Conservation (phyloP, 2,329 filamentous ascomycete species). For the Bipolaris gigantea region DNA sequence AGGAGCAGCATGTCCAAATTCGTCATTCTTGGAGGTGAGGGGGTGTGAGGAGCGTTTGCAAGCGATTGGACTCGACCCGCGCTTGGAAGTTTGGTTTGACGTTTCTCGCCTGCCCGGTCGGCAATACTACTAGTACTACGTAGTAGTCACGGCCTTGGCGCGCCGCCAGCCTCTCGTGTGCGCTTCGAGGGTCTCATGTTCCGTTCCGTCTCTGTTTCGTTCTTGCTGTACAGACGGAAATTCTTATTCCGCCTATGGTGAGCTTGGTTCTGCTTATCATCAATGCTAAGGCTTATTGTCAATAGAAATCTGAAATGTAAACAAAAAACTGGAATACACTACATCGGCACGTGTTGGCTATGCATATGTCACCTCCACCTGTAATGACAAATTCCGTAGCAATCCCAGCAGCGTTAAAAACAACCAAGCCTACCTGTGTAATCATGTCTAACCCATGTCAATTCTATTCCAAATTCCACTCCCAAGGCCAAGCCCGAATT, state of each 20-base stretch:
- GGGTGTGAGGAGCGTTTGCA: constrained; percentile 9
- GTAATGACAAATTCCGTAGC: neutral
- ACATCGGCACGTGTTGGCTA: neutral
- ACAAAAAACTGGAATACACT: neutral
- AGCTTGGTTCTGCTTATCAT: neutral
- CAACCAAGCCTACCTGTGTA: constrained; percentile 3
- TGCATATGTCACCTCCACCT: neutral
- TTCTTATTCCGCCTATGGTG: neutral
- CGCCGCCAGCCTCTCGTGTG: neutral
- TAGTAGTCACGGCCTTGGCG: constrained; percentile 8
- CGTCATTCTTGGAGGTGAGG: constrained; percentile 30
- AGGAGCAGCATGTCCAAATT: constrained; percentile 74
- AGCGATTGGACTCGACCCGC: constrained; percentile 5
- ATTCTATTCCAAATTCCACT: neutral
- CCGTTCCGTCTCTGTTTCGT: neutral
- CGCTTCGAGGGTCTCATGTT: neutral
- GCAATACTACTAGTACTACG: neutral
- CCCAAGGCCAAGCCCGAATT: too few relatives aligned
- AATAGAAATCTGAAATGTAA: neutral
- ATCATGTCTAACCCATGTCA: neutral
- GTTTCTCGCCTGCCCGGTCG: neutral
- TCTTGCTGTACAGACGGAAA: neutral
- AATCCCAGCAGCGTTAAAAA: neutral
- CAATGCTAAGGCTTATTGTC: neutral
- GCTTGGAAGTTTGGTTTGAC: constrained; percentile 5